phyloP scores from a whole-genome alignment of 2,329 filamentous ascomycete genomes.

The Exophiala aquamarina region DNA sequence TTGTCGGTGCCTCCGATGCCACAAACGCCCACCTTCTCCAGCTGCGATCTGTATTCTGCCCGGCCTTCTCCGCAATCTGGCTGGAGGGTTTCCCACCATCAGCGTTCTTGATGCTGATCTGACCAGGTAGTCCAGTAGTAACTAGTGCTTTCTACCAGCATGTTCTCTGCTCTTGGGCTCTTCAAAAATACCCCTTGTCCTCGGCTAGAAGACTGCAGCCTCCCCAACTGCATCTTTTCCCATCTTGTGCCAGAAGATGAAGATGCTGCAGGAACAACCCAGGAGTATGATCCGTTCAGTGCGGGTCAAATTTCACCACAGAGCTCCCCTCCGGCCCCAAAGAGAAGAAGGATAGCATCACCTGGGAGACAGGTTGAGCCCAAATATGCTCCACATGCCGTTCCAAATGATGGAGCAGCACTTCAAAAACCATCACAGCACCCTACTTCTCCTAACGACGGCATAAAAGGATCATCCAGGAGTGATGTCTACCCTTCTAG shows the following conservation, averaged over 20 bases:
- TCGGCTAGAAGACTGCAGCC: conserved; percentile 47
- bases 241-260: conserved; percentile 37
- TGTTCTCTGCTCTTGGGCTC: conserved; percentile 58
- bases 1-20: too few species aligned
- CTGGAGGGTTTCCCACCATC: too few species aligned
- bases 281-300: conserved; percentile 26
- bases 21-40: too few species aligned
- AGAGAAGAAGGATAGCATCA: conserved; percentile 30
- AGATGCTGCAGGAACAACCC: conserved; percentile 7
- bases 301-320: conserved; percentile 17
- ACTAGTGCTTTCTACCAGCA: too few species aligned
- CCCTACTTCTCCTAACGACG: neutral
- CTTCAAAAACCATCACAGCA: neutral
- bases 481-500: too few species aligned
- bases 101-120: neutral
- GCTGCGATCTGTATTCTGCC: too few species aligned
- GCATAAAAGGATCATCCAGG: too few species aligned
- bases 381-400: neutral
- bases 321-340: conserved; percentile 33
- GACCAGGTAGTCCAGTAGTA: too few species aligned
- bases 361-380: conserved; percentile 1
- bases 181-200: conserved; percentile 57
- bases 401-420: neutral
- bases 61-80: too few species aligned
- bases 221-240: conserved; percentile 60